Percentiles rank a stretch among this genome's conserved stretches.
These are phyloP conservation scores for Leptographium wingfieldii DNA, from an alignment of 2,329 filamentous ascomycete genomes.

Conservation along the genomic window DNA sequence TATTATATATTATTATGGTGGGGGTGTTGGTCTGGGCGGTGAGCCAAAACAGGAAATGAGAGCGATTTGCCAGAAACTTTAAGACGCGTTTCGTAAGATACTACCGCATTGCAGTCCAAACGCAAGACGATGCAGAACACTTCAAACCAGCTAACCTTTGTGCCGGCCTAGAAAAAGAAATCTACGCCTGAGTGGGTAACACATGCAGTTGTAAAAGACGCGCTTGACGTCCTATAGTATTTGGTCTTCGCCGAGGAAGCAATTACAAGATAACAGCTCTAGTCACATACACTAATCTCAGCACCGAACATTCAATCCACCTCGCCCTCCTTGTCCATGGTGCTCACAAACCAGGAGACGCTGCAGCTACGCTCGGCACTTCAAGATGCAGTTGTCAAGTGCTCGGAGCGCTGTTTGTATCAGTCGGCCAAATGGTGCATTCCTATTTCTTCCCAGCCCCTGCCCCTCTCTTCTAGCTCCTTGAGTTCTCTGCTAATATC, in stretches of 20 bases:
- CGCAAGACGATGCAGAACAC: no score
- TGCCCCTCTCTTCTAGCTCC: conserved; percentile 11
- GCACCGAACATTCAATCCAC: neutral
- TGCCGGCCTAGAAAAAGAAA: neutral
- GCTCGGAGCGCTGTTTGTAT: conserved; percentile 88
- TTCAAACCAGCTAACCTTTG: no score
- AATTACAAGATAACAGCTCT: neutral
- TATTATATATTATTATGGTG: neutral
- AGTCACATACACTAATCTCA: neutral
- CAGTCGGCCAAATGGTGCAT: conserved; percentile 88
- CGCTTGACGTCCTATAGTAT: neutral
- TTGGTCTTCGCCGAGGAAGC: neutral
- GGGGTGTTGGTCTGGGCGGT: neutral
- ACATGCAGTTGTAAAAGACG: neutral
- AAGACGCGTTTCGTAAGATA: neutral
- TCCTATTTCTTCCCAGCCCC: neutral
- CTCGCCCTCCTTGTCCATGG: conserved; percentile 26
- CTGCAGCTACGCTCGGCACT: conserved; percentile 59
- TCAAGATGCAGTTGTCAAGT: conserved; percentile 77
- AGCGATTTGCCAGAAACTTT: neutral
- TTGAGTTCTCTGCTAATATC: neutral
- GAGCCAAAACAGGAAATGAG: neutral
- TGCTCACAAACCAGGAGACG: conserved; percentile 41
- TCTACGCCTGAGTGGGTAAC: neutral
- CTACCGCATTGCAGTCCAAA: neutral